These are phyloP conservation scores for Neospora caninum DNA, from an alignment of 169 alveolate genomes.

Conservation along the genomic window DNA sequence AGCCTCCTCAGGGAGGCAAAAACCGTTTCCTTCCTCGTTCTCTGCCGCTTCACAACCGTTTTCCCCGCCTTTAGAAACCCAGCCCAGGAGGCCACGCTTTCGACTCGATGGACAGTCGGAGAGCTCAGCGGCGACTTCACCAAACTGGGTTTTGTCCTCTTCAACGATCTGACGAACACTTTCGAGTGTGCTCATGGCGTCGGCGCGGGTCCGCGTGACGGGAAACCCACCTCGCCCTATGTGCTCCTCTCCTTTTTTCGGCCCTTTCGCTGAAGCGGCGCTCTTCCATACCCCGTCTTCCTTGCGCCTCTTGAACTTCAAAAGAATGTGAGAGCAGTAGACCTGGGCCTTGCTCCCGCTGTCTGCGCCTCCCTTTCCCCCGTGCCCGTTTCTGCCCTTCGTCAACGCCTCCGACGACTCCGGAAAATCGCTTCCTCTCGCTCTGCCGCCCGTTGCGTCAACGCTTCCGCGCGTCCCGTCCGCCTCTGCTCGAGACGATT, in stretches of 20 bases:
- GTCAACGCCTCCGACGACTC: neutral
- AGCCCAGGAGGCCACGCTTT: conserved; percentile 30
- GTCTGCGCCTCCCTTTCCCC: neutral
- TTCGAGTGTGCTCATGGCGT: conserved; percentile 9
- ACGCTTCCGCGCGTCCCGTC: neutral
- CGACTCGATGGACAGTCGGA: conserved; percentile 51
- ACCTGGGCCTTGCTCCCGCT: neutral
- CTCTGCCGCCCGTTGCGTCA: neutral
- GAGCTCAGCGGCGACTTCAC: conserved; percentile 40
- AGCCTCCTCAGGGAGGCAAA: neutral
- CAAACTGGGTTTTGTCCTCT: conserved; percentile 30
- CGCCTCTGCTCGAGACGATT: neutral
- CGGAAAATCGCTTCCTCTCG: neutral
- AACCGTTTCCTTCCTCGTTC: neutral
- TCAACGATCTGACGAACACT: neutral
- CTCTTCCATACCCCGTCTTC: neutral
- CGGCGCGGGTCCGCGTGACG: conserved; percentile 16
- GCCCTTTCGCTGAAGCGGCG: neutral
- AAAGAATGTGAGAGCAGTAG: conserved; percentile 5
- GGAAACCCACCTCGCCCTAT: neutral
- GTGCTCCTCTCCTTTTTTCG: neutral
- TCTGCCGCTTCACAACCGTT: neutral
- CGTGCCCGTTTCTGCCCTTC: neutral
- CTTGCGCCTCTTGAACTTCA: neutral
- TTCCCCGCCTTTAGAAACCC: neutral